These are phyloP conservation scores for Ceratobasidium theobromae DNA, from an alignment of 1,284 basidiomycete genomes.

Conservation along the genomic window DNA sequence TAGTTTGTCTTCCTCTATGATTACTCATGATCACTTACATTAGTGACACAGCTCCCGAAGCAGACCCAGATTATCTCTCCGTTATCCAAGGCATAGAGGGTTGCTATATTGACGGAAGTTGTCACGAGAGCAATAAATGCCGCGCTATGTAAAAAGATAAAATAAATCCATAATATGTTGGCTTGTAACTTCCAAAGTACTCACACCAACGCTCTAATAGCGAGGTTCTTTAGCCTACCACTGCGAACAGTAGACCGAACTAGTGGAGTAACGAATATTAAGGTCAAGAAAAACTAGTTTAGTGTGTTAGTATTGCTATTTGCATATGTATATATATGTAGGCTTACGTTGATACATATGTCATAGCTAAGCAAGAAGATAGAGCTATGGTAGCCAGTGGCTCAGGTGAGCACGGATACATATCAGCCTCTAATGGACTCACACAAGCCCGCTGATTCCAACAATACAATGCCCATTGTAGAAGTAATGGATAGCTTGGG, in stretches of 20 bases:
- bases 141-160: too few relatives aligned
- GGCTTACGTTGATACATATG: conserved; percentile 10
- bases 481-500: not conserved
- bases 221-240: conserved; percentile 1
- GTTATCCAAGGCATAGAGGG: not conserved
- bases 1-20: too few relatives aligned
- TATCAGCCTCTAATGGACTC: not conserved
- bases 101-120: not conserved
- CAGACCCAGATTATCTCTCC: conserved; percentile 18
- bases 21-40: conserved; percentile 5
- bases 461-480: conserved; percentile 16
- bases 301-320: not conserved
- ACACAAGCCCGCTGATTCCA: conserved; percentile 6
- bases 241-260: conserved; percentile 7
- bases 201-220: conserved; percentile 7
- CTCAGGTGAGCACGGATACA: not conserved
- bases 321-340: not conserved
- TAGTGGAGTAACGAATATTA: conserved; percentile 11
- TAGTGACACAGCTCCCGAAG: conserved; percentile 6
- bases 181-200: too few relatives aligned
- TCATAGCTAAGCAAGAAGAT: conserved; percentile 9
- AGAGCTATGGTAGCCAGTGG: not conserved
- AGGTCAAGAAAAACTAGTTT: conserved; percentile 5
- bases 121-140: conserved; percentile 5
- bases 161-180: too few relatives aligned